These are phyloP conservation scores for Diplocarpon rosae DNA, from an alignment of 2,329 filamentous ascomycete species.

Conservation along the genomic window DNA sequence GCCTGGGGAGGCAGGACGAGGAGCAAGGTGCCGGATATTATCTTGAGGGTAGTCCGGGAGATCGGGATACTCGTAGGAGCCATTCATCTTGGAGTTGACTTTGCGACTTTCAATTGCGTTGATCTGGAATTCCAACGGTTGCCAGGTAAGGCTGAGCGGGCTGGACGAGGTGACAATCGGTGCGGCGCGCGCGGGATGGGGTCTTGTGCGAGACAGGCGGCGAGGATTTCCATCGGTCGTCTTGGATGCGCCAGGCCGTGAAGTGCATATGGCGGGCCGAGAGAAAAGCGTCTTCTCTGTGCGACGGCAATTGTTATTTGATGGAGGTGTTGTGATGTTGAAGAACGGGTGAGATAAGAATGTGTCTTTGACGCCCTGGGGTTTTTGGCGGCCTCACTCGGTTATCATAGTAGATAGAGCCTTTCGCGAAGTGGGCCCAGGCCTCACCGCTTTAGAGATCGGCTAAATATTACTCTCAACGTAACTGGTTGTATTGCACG, in stretches of 20 bases:
- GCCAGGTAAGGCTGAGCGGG: neutral
- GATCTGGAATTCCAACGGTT: neutral
- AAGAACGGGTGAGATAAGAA: neutral
- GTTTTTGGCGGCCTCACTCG: no score
- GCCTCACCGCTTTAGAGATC: no score
- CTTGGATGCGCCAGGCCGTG: neutral
- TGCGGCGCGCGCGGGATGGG: neutral
- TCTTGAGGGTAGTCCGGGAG: neutral
- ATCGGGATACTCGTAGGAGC: neutral
- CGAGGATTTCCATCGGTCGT: slow-evolving; percentile 4
- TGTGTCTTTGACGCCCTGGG: neutral
- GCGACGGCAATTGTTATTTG: neutral
- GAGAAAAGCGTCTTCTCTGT: neutral
- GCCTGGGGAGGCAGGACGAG: neutral
- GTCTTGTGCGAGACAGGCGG: neutral
- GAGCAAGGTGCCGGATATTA: neutral
- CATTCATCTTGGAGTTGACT: slow-evolving; percentile 4
- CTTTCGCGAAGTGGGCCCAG: no score
- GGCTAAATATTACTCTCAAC: no score
- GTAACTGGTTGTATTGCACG: no score
- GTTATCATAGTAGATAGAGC: no score
- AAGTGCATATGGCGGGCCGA: no score
- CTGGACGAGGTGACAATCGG: neutral
- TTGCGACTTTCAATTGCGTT: neutral
- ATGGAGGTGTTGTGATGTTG: neutral